Evolutionary conservation across 2,329 filamentous ascomycete species (phyloP).

Genomic region (Botryotinia globosa): DNA sequence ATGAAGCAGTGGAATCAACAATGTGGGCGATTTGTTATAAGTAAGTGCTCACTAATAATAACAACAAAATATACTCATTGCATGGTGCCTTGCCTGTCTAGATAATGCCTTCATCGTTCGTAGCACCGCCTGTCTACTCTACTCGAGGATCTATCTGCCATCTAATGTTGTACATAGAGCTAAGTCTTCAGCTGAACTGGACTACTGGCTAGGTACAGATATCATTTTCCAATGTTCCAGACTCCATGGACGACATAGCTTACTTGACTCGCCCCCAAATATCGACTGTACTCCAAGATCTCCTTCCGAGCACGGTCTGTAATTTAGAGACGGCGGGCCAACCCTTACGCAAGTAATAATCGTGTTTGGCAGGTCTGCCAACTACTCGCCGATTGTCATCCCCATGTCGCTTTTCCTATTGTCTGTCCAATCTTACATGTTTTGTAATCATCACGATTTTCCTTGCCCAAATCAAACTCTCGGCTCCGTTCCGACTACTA

Average conservation of each 20-base stretch:
- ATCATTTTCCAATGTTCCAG: conserved; percentile 14
- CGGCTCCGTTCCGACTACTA: neutral
- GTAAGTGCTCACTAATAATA: neutral
- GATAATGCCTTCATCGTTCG: neutral
- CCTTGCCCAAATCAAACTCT: neutral
- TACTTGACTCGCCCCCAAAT: conserved; percentile 6
- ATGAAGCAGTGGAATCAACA: neutral
- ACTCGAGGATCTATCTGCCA: conserved; percentile 1
- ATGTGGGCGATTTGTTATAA: neutral
- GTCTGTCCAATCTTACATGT: conserved; percentile 6
- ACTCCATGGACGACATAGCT: neutral
- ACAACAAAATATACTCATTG: neutral
- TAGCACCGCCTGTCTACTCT: neutral
- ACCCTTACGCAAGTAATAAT: conserved; percentile 5
- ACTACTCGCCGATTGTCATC: neutral
- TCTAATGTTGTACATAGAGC: conserved; percentile 5
- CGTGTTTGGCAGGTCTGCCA: conserved; percentile 1
- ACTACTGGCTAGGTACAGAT: conserved; percentile 7
- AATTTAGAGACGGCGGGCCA: neutral
- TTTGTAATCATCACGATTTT: conserved; percentile 3
- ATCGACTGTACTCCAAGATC: neutral
- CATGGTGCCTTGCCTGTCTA: neutral
- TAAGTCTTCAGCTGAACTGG: conserved; percentile 7
- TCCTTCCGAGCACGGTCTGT: conserved; percentile 9
- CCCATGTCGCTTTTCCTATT: neutral